Base-by-base conservation (phyloP, 192 early-diverging fungal genomes). In the Chytriomyces sp. region DNA sequence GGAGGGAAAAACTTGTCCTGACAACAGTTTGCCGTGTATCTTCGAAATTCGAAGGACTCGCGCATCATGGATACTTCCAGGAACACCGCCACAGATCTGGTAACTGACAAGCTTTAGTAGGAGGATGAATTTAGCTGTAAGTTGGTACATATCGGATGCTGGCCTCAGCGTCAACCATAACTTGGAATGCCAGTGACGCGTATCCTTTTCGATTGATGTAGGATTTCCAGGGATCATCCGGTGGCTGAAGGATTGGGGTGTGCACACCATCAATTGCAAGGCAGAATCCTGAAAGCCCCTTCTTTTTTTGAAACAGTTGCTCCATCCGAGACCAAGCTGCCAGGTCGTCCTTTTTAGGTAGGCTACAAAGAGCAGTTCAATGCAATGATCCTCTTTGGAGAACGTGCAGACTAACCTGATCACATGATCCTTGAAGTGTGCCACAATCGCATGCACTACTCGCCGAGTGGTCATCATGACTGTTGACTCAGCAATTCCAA, bases 181-280 rank as follows among this genome's bases (percentile, higher is more conserved):
- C 46, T 60, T 70, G 69, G 26, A 70, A 70, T 57, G 57, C 49
- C 8, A 70, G 8, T 60, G 49, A 57, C 0, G 49, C 57, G 45
- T 57, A 70, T 8, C 69, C 50, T 53, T 70, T 70, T 11, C 67
- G 67, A 47, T 68, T 68, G 67, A 68, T 5, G 67, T 53, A 70
- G 1, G 48, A n/a, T n/a, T 70, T 70, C 57, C 48, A 70, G 16
- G 18, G 6, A 26, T 70, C 49, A 35, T 53, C 45, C n/a, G 50
- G 16, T 2, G 69, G 69, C n/a, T 7, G 11, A 9, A 70, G 23
- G 16, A 70, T 70, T 7, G n/a, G 50, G 16, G 50, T 53, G 45
- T 70, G 69, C 7, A 60, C 57, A 8, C 69, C 69, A 53, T 70
- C 69, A 35, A 70, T 70, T 9, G 69, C 69, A n/a, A 67, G 45